Conservation (phyloP, 768 basidiomycete species). For the Kondoa malvinella region DNA sequence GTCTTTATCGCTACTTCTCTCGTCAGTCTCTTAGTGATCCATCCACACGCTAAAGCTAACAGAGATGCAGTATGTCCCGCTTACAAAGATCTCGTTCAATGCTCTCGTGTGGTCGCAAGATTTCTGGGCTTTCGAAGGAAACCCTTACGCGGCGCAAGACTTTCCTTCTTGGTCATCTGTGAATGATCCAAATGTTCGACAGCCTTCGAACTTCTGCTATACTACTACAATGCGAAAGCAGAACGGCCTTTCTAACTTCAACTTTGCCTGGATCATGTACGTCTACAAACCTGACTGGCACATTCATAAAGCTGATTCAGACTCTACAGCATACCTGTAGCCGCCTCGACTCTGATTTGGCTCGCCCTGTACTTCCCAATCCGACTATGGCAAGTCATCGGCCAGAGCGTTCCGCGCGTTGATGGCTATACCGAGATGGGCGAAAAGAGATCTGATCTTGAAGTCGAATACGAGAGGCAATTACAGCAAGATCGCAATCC, state of each 20-base stretch:
- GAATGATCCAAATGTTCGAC: slow-evolving; percentile 42
- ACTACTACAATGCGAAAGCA: slow-evolving; percentile 59
- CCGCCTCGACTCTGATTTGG: slow-evolving; percentile 39
- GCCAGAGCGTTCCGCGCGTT: slow-evolving; percentile 45
- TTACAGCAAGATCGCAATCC: slow-evolving; percentile 49
- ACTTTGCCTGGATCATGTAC: slow-evolving; percentile 49
- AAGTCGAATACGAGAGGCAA: slow-evolving; percentile 51
- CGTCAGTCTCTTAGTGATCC: background rate
- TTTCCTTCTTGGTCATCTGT: slow-evolving; percentile 44
- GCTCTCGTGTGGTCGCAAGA: slow-evolving; percentile 59
- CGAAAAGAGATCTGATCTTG: slow-evolving; percentile 40
- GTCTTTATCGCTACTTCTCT: slow-evolving; percentile 52
- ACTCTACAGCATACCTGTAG: no score
- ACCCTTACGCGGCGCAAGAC: slow-evolving; percentile 32
- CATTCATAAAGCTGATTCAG: no score
- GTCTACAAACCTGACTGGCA: no score
- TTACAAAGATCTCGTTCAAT: slow-evolving; percentile 60
- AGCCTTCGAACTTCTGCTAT: slow-evolving; percentile 57
- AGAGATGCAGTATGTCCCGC: slow-evolving; percentile 42
- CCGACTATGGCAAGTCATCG: slow-evolving; percentile 43
- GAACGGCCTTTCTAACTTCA: slow-evolving; percentile 36
- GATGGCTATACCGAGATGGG: slow-evolving; percentile 59
- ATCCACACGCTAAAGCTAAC: background rate
- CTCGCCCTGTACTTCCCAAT: slow-evolving; percentile 51
- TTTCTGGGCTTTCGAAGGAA: slow-evolving; percentile 35